phyloP scores from a whole-genome alignment of 495 filamentous ascomycete genomes.

The Xylaria acuta region DNA sequence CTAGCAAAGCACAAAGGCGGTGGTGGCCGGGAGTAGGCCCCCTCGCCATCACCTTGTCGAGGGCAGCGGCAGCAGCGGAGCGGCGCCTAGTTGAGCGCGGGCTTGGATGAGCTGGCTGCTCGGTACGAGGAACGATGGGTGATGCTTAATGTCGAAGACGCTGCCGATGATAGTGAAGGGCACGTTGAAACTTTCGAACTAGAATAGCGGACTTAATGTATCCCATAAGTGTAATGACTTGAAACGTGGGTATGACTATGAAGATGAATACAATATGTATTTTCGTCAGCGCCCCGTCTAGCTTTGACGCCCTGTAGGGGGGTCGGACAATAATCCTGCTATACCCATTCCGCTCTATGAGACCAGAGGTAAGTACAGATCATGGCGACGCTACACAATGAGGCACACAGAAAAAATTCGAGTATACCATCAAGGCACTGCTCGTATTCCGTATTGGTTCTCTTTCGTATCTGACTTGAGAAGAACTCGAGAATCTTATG shows the following conservation, averaged over 20 bases:
- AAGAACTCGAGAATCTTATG: background rate
- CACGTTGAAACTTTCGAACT: background rate
- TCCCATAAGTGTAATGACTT: background rate
- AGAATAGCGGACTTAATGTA: background rate
- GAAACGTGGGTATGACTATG: background rate
- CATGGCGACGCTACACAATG: background rate
- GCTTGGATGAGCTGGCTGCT: background rate
- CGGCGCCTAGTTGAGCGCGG: conserved; percentile 5
- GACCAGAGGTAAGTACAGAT: background rate
- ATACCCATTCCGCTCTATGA: background rate
- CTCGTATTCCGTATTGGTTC: background rate
- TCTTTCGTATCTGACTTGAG: background rate
- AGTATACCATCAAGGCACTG: background rate
- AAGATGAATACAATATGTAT: background rate
- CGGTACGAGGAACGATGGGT: too few relatives aligned
- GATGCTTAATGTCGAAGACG: background rate
- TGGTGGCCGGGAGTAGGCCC: background rate
- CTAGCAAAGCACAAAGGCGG: background rate
- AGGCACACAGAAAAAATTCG: background rate
- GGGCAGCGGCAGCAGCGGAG: background rate
- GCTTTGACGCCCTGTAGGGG: background rate
- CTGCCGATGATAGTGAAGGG: background rate
- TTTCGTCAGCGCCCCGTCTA: background rate
- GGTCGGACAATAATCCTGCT: background rate
- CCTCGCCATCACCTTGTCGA: background rate